These are phyloP conservation scores for Cardamine occulta DNA, from an alignment of 345 rosid genomes.

Conservation along the genomic window DNA sequence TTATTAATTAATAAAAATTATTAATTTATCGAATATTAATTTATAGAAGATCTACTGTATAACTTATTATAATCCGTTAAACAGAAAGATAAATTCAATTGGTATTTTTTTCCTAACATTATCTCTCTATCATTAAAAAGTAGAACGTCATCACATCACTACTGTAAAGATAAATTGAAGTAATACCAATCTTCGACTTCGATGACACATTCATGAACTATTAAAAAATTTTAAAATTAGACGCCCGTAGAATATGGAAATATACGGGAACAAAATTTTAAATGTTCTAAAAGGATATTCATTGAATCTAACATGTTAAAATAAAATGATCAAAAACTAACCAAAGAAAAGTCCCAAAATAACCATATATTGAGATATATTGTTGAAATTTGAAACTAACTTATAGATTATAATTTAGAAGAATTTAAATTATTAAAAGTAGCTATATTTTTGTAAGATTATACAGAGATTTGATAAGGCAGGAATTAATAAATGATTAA, in stretches of 20 bases:
- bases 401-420: background rate
- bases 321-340: background rate
- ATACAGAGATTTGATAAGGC: background rate
- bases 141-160: background rate
- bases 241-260: background rate
- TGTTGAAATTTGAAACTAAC: background rate
- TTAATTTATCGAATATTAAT: too few species aligned
- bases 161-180: background rate
- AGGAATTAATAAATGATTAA: background rate
- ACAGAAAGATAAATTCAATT: too few species aligned
- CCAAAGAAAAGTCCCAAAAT: background rate
- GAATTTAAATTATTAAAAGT: background rate
- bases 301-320: background rate
- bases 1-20: too few species aligned
- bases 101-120: too few species aligned
- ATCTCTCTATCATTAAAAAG: background rate
- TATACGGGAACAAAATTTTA: background rate
- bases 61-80: too few species aligned
- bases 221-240: background rate
- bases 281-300: background rate
- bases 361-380: background rate
- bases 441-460: slow-evolving; percentile 3
- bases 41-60: too few species aligned
- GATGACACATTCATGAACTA: background rate
- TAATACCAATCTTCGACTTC: background rate